Base-by-base conservation (phyloP, 1,139 yeast genomes). In the Lodderomyces beijingensis region DNA sequence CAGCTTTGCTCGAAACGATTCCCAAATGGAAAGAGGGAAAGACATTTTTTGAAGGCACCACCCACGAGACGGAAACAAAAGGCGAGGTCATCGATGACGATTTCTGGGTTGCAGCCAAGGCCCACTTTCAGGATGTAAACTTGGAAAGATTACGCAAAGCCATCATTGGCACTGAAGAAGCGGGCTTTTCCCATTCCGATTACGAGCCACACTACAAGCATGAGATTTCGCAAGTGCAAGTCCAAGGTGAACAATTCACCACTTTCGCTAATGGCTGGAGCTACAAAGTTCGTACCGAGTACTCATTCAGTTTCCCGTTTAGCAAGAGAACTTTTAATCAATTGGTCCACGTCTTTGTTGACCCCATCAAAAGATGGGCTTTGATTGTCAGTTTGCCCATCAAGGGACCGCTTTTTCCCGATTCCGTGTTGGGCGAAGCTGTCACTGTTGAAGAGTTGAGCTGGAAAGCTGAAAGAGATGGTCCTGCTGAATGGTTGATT, bases 401-500 rank as follows among this genome's bases (percentile, higher is more conserved):
- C 2, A 53, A 59, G 34, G 57, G 60, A 25, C 37, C 42, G 25
- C 37, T 42, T 35, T 9, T n/a, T 23, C 37, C 40, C 16, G 44
- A 44, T 2, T 35, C 37, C 24, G 74, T 70, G 1, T 50, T 51
- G 6, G 80, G 73, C 0, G 49, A 55, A 22, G 82, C 81, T 52
- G 62, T 78, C 17, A 74, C 87, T 4, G 66, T 82, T 18, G 93
- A 82, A 47, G 58, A 65, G 27, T 57, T 81, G 14, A 52, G 55
- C 25, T 59, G 54, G 39, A 14, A 19, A 10, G 59, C 69, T 28
- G 51, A 53, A 12, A 64, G 53, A 8, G 57, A 62, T 12, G 56
- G 62, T 26, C n/a, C n/a, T n/a, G 27, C 28, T 18, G 62, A 62
- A 26, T 82, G 93, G 93, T 48, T 59, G 5, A 78, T 81, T 86